Percentiles rank a stretch among this genome's conserved stretches.
Conservation (phyloP, 352 stramenopile species). For the Phytophthora pistaciae region DNA sequence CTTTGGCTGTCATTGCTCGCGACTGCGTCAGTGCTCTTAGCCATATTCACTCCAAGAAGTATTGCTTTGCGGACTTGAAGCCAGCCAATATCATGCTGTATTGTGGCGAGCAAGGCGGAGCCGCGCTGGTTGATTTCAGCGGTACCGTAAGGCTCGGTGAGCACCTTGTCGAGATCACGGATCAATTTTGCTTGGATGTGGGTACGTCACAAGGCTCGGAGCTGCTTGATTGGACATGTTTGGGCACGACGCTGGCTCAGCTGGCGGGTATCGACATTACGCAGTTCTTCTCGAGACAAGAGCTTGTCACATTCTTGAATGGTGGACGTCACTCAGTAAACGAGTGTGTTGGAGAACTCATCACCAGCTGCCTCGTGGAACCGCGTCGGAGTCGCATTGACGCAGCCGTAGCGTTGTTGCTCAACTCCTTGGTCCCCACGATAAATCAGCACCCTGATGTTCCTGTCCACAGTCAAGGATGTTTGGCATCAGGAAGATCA, state of each 20-base stretch:
- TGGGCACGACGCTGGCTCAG: conserved; percentile 9
- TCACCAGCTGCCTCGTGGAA: not conserved
- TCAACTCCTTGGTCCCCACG: no score
- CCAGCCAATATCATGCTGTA: conserved; percentile 10
- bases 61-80: conserved; percentile 14
- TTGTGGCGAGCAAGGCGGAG: conserved; percentile 10
- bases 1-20: conserved; percentile 5
- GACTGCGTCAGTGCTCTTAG: conserved; percentile 4
- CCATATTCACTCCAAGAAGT: conserved; percentile 10
- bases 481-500: no score
- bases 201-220: not conserved
- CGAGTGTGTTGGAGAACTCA: not conserved
- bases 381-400: no score
- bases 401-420: no score
- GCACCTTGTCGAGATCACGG: conserved; percentile 1
- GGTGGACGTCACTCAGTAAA: not conserved
- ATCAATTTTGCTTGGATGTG: conserved; percentile 5
- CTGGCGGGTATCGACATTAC: conserved; percentile 8
- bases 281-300: not conserved
- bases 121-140: not conserved
- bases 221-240: conserved; percentile 5
- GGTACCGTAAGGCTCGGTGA: not conserved
- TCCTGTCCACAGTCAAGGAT: no score
- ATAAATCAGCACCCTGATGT: no score
- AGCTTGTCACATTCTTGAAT: not conserved